Conservation (phyloP, 1,284 basidiomycete species). For the Fomes fomentarius region DNA sequence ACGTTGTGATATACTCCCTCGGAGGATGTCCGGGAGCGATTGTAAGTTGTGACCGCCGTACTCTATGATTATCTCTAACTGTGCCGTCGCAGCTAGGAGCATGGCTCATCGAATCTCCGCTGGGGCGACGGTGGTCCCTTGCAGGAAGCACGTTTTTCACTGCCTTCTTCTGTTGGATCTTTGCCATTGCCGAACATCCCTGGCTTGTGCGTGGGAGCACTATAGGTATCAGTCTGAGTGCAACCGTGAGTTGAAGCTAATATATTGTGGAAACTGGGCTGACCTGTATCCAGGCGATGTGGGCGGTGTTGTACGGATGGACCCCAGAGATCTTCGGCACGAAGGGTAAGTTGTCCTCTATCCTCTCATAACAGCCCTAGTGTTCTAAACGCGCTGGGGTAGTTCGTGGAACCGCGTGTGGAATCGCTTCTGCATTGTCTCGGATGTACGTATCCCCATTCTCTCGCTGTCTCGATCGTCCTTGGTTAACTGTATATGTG, state of each 20-base stretch:
- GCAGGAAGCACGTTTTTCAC: conserved; percentile 85
- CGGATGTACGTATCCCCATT: conserved; percentile 65
- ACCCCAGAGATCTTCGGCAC: conserved; percentile 91
- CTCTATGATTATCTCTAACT: no score
- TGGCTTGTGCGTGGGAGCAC: conserved; percentile 76
- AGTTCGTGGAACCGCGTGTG: conserved; percentile 91
- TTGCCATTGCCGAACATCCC: conserved; percentile 64
- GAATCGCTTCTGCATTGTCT: conserved; percentile 88
- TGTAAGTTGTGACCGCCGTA: no score
- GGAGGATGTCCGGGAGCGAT: conserved; percentile 89
- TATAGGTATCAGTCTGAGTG: conserved; percentile 80
- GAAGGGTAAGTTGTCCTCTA: conserved; percentile 48
- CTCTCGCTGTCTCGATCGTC: neutral
- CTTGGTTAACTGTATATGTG: conserved; percentile 4
- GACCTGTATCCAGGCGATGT: conserved; percentile 74
- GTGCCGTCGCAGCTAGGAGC: conserved; percentile 72
- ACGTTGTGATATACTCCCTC: conserved; percentile 81
- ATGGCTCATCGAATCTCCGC: conserved; percentile 78
- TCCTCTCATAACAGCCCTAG: no score
- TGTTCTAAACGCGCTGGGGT: no score
- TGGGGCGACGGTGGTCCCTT: conserved; percentile 82
- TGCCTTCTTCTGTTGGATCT: conserved; percentile 76
- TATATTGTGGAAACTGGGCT: no score
- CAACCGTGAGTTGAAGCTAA: conserved; percentile 67
- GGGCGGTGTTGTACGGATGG: conserved; percentile 90